phyloP scores from a whole-genome alignment of 2,329 filamentous ascomycete genomes.

The Epichloe baconii region DNA sequence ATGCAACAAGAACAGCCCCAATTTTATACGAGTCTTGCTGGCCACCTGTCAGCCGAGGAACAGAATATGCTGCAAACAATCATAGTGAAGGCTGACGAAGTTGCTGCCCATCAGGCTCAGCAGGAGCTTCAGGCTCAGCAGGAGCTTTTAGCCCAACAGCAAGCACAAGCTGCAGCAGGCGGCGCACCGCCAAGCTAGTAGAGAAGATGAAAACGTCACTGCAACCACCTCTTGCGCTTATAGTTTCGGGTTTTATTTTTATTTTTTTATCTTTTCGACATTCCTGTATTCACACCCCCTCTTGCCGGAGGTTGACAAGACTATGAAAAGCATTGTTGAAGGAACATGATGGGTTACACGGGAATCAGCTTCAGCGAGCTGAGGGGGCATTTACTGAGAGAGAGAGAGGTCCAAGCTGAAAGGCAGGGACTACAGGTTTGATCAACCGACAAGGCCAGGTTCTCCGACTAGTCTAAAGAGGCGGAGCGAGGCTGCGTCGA shows the following conservation, averaged over 20 bases:
- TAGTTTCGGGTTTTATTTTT: background rate
- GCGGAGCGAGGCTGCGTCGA: background rate
- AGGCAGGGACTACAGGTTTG: background rate
- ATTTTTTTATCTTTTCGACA: background rate
- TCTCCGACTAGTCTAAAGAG: background rate
- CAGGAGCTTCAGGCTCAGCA: conserved; percentile 11
- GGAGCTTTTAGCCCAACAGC: conserved; percentile 16
- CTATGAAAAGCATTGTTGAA: conserved; percentile 3
- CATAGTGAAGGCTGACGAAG: conserved; percentile 47
- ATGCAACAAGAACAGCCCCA: conserved; percentile 85
- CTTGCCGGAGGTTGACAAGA: background rate
- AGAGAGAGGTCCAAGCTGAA: background rate
- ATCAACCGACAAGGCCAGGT: background rate
- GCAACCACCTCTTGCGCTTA: background rate
- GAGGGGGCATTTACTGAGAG: background rate
- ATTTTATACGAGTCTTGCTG: conserved; percentile 69
- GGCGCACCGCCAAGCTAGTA: conserved; percentile 6
- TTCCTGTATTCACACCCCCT: background rate
- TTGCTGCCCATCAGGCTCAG: conserved; percentile 17
- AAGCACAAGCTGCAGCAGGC: conserved; percentile 7
- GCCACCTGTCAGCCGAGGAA: conserved; percentile 67
- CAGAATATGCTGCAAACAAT: conserved; percentile 69
- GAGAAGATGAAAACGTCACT: background rate
- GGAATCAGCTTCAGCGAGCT: background rate
- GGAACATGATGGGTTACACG: background rate